Base-by-base conservation (phyloP, 1,284 basidiomycete species). In the Dichomitus squalens region DNA sequence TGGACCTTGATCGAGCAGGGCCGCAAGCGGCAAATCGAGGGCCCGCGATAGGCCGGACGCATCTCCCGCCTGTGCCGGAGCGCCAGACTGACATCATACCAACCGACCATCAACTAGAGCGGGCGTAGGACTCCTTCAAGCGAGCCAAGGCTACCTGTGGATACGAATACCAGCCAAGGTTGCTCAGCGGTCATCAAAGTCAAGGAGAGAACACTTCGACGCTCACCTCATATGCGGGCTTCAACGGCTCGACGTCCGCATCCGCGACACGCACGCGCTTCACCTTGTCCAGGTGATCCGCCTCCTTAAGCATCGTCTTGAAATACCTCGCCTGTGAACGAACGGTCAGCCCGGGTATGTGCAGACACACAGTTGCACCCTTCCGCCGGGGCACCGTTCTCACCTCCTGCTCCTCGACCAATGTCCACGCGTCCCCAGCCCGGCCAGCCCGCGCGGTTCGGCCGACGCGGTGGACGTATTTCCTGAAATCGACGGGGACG, bases 401-500 rank as follows among this genome's bases (percentile, higher is more conserved):
- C 55, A 91, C 93, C 82, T 98, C 96, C 72, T 97, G 96, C 70
- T 94, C 92, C 76, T 99, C 96, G 4, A 98, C 93, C 60, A 99
- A 75, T 2, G 91, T 93, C 95, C 95, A 99, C 0, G 95, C 95
- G 60, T 91, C 85, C 4, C 96, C 96, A 12, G 76, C 75, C 44
- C 91, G 81, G 1, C 95, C 95, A 2, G 96, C 96, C 58, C 96
- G 85, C 3, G 96, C 96, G 1, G 96, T 98, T 38, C 96, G 82
- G 18, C 96, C 96, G 0, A 95, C 95, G 47, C 96, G 88, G 72
- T 99, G 96, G 18, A 99, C 93, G 69, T 99, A 98, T 73, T 98
- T 98, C 49, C 93, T 86, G 83, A 97, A 93, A 70, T 98, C 96
- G n/a, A 98, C 83, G 1, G 96, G 96, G 2, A 88, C 88, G 72